Base-by-base conservation (phyloP, 2,329 filamentous ascomycete genomes). In the Trichoderma guizhouense region DNA sequence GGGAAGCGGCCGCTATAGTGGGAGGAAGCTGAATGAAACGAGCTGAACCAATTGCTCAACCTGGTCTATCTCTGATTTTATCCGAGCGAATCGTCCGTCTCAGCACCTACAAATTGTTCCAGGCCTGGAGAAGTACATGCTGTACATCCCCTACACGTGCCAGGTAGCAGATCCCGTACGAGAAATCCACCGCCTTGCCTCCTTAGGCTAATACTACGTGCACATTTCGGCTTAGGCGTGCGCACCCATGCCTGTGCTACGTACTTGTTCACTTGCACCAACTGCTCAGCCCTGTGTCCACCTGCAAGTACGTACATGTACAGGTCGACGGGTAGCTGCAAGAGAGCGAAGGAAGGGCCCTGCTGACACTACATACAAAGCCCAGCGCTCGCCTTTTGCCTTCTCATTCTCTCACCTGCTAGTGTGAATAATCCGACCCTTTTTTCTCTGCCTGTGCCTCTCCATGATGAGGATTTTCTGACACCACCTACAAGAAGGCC, bases 251-350 rank as follows among this genome's bases (percentile, higher is more conserved):
- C 51, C 36, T 39, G 47, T 67, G 24, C 47, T 39, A n/a, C 32
- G 64, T 30, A 39, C 64, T 67, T 60, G 57, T 12, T 18, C 11
- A 53, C 64, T 67, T 58, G 51, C 51, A 63, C 63, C 60, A 36
- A 30, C 39, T 61, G 67, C 67, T 69, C 67, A 69, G 67, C 67
- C 67, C 67, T 69, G 67, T 62, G 57, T 43, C 66, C 66, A 69
- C 36, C 28, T 18, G 28, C 43, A 53, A 21, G 47, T 53, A 53
- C 47, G 47, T 53, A 51, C 43, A 51, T n/a, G 43, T 51, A 53
- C 47, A 53, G 47, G 47, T 24, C 21, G 15, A 28, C 53, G 21
- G 32, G 18, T 60, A 60, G 66, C 55, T 34, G 34, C 26, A 26
- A 43, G 55, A 34, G 39, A 43, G 64, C 51, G 64, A 69, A 69